Percentiles rank a stretch among this genome's conserved stretches.
phyloP scores from a whole-genome alignment of 352 stramenopile species.

The Pythium folliculosum region DNA sequence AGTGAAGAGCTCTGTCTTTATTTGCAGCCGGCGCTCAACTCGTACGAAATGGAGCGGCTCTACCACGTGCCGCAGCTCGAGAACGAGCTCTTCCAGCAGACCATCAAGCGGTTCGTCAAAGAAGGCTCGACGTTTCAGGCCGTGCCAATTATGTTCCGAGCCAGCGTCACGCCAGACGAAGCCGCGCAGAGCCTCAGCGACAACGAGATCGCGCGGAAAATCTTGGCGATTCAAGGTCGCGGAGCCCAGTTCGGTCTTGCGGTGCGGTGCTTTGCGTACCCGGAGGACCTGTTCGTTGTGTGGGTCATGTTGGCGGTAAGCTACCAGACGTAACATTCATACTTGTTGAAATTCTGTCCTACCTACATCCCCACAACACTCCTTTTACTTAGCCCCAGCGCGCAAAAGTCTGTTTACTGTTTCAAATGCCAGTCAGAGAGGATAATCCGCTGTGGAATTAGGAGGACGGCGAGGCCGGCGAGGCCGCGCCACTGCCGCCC shows the following conservation, averaged over 20 bases:
- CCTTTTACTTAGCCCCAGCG: background rate
- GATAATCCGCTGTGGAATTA: too few relatives aligned
- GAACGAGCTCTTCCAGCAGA: constrained; percentile 84
- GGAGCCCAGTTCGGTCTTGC: constrained; percentile 69
- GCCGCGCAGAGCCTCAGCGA: constrained; percentile 45
- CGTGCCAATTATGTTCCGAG: constrained; percentile 69
- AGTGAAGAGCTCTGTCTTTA: constrained; percentile 78
- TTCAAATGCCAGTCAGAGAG: constrained; percentile 1
- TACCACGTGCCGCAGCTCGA: constrained; percentile 65
- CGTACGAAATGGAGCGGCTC: constrained; percentile 85
- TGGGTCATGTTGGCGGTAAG: constrained; percentile 88
- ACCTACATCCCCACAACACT: background rate
- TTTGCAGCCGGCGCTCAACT: constrained; percentile 80
- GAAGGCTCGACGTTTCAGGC: constrained; percentile 86
- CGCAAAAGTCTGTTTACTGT: background rate
- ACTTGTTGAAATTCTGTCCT: background rate
- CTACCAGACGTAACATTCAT: constrained; percentile 41
- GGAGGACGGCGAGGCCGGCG: constrained; percentile 12
- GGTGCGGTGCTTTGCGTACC: constrained; percentile 78
- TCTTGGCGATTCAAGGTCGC: constrained; percentile 66
- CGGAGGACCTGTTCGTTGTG: constrained; percentile 57
- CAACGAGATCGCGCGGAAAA: constrained; percentile 52
- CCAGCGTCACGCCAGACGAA: constrained; percentile 30
- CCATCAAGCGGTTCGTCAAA: constrained; percentile 74
- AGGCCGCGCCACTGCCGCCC: constrained; percentile 25